These are phyloP conservation scores for Colletotrichum melonis DNA, from an alignment of 2,329 filamentous ascomycete species.

Conservation along the genomic window DNA sequence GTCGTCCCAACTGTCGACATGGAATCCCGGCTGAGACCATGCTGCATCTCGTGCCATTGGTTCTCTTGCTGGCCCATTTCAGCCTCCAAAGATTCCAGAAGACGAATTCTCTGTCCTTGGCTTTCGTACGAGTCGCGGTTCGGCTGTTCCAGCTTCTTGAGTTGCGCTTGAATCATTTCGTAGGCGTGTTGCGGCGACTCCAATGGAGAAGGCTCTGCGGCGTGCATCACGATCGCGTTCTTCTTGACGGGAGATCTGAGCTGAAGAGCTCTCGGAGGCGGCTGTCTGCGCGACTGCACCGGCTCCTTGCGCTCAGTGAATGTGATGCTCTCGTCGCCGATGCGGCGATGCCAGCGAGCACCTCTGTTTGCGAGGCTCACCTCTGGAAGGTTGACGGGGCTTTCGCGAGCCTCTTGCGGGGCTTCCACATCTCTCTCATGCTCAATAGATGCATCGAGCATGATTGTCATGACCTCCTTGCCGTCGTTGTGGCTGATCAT, in stretches of 20 bases:
- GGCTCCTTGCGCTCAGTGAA: constrained; percentile 66
- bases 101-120: constrained; percentile 55
- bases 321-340: constrained; percentile 68
- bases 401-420: constrained; percentile 40
- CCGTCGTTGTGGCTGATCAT: constrained; percentile 40
- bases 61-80: constrained; percentile 72
- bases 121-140: constrained; percentile 49
- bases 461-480: constrained; percentile 55
- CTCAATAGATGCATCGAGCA: constrained; percentile 52
- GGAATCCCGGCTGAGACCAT: constrained; percentile 62
- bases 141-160: constrained; percentile 59
- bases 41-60: constrained; percentile 69
- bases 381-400: constrained; percentile 40
- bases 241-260: constrained; percentile 56
- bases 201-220: constrained; percentile 62
- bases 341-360: constrained; percentile 63
- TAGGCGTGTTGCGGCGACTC: constrained; percentile 64
- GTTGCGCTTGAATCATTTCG: constrained; percentile 62
- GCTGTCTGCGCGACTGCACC: constrained; percentile 60
- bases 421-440: constrained; percentile 35
- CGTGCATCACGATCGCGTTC: constrained; percentile 56
- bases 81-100: constrained; percentile 69
- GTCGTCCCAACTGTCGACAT: constrained; percentile 57
- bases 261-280: constrained; percentile 67
- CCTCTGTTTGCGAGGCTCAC: constrained; percentile 9